Conservation (phyloP, 2,329 filamentous ascomycete species). For the Aspergillus ochraceoroseus region DNA sequence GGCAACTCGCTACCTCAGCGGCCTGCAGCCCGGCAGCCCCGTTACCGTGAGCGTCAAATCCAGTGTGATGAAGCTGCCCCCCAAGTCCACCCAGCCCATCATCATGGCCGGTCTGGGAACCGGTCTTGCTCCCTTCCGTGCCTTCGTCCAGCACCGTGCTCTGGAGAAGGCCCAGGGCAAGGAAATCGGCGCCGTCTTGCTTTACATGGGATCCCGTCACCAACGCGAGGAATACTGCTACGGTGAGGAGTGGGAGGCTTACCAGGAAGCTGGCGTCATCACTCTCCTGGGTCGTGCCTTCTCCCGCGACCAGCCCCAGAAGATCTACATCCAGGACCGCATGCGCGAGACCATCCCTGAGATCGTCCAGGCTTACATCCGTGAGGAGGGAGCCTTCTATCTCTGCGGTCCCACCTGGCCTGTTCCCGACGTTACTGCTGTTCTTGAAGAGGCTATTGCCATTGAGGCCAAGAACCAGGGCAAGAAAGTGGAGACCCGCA, state of each 20-base stretch:
- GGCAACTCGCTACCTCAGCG: conserved; percentile 82
- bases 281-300: conserved; percentile 91
- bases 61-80: conserved; percentile 97
- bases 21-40: conserved; percentile 66
- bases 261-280: conserved; percentile 90
- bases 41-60: conserved; percentile 95
- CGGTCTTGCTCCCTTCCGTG: conserved; percentile 96
- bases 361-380: conserved; percentile 80
- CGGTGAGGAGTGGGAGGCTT: conserved; percentile 98
- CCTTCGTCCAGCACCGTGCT: conserved; percentile 95
- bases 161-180: conserved; percentile 98
- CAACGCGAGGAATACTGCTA: conserved; percentile 98
- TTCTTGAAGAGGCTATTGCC: conserved; percentile 86
- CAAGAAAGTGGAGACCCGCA: conserved; percentile 77
- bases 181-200: conserved; percentile 83
- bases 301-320: conserved; percentile 92
- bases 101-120: conserved; percentile 99
- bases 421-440: conserved; percentile 90
- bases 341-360: conserved; percentile 84
- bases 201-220: conserved; percentile 96
- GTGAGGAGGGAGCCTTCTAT: conserved; percentile 88
- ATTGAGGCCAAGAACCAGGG: conserved; percentile 61
- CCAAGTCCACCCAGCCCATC: conserved; percentile 79
- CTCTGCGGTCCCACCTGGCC: conserved; percentile 98
- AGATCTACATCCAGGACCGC: conserved; percentile 98